A percentile compares a stretch with the other conserved stretches of the same genome.
Evolutionary conservation across 2,329 filamentous ascomycete genomes (phyloP).

Genomic region (Ascochyta koolunga): DNA sequence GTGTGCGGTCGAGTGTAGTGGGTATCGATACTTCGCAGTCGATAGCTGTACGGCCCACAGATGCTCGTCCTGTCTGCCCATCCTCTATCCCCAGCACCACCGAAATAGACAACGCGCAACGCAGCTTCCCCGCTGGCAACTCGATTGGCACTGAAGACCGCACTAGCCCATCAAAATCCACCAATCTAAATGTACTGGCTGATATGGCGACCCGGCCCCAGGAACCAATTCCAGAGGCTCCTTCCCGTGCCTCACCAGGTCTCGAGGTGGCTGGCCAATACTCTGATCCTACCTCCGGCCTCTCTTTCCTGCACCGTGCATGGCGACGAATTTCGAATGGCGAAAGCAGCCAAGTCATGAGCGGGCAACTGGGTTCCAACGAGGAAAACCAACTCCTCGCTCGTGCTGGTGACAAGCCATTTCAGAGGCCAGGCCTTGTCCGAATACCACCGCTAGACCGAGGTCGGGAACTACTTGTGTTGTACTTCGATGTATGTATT

Average conservation of each 20-base stretch:
- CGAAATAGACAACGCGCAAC: background rate
- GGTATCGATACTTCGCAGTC: background rate
- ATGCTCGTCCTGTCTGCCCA: background rate
- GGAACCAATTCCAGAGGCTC: slow-evolving; percentile 12
- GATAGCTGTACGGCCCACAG: background rate
- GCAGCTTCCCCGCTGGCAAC: background rate
- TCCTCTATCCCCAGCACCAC: too few relatives aligned
- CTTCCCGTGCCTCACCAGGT: slow-evolving; percentile 51
- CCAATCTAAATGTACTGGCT: background rate
- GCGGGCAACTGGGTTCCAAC: slow-evolving; percentile 13
- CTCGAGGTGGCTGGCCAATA: slow-evolving; percentile 62
- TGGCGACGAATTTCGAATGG: slow-evolving; percentile 69
- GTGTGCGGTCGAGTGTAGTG: background rate
- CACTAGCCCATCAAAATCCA: background rate
- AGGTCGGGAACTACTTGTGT: slow-evolving; percentile 48
- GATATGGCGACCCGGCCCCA: slow-evolving; percentile 5
- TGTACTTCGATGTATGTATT: slow-evolving; percentile 65
- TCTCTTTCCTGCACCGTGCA: slow-evolving; percentile 68
- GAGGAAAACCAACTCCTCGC: slow-evolving; percentile 54
- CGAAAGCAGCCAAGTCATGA: slow-evolving; percentile 50
- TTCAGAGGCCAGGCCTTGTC: slow-evolving; percentile 46
- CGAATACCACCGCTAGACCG: slow-evolving; percentile 20
- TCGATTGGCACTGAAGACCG: background rate
- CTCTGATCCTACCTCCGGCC: slow-evolving; percentile 59
- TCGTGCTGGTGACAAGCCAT: slow-evolving; percentile 59